Percentiles rank a stretch among this genome's conserved stretches.
Conservation (phyloP, 331 rosid genomes). For the Acacia concinna region DNA sequence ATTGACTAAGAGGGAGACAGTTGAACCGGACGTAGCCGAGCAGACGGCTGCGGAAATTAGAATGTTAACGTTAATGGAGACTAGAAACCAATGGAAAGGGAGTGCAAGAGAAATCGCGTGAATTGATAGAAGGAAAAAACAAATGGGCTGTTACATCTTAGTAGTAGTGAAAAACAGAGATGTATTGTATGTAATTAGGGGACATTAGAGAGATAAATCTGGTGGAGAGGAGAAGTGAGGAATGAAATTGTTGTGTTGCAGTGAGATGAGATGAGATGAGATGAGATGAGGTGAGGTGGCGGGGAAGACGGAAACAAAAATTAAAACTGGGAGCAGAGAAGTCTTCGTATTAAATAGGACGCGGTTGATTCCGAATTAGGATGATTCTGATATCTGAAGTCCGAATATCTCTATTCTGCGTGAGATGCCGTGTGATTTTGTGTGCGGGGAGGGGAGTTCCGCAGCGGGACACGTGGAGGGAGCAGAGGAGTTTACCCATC, state of each 20-base stretch:
- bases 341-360: conserved; percentile 43
- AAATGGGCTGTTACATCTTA: conserved; percentile 42
- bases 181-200: not conserved
- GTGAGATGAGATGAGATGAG: no score
- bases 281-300: no score
- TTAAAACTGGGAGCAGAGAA: conserved; percentile 27
- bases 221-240: no score
- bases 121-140: not conserved
- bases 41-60: conserved; percentile 24
- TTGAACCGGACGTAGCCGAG: conserved; percentile 1
- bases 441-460: conserved; percentile 28
- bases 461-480: conserved; percentile 32
- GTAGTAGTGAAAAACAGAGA: not conserved
- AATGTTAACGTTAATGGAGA: conserved; percentile 30
- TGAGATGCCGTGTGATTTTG: conserved; percentile 7
- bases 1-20: not conserved
- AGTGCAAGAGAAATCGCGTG: conserved; percentile 30
- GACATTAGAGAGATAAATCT: no score
- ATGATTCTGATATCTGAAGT: not conserved
- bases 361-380: conserved; percentile 45
- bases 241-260: no score
- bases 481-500: not conserved
- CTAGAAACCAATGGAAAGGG: not conserved
- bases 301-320: not conserved
- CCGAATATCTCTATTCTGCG: conserved; percentile 12